Percentiles rank a stretch among this genome's conserved stretches.
Evolutionary conservation across 2,329 filamentous ascomycete genomes (phyloP).

Genomic region (Ophiostoma quercus): DNA sequence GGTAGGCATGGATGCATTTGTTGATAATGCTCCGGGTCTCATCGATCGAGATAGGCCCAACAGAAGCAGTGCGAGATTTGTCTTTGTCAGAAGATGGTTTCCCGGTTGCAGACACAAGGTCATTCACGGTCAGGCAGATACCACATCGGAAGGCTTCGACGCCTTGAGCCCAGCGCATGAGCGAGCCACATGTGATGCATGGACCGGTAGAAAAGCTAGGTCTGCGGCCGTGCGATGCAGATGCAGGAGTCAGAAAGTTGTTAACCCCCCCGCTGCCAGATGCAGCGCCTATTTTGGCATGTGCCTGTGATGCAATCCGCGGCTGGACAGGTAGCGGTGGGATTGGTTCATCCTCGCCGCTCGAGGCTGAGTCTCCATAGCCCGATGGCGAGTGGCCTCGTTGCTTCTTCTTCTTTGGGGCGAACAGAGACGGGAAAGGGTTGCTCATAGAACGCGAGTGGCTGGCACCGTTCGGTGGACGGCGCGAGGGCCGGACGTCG

Average conservation of each 20-base stretch:
- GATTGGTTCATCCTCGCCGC: conserved; percentile 42
- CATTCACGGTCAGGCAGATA: conserved; percentile 79
- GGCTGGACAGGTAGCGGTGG: conserved; percentile 13
- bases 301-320: neutral
- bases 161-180: conserved; percentile 71
- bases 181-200: conserved; percentile 81
- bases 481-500: conserved; percentile 33
- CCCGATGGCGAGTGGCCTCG: conserved; percentile 39
- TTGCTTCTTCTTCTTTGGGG: conserved; percentile 53
- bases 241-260: conserved; percentile 33
- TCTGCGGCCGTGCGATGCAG: conserved; percentile 37
- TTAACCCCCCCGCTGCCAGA: neutral
- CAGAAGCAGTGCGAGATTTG: conserved; percentile 7
- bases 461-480: conserved; percentile 29
- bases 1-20: conserved; percentile 38
- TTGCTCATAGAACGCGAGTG: conserved; percentile 71
- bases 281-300: neutral
- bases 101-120: conserved; percentile 50
- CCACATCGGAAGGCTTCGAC: conserved; percentile 74
- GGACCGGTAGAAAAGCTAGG: conserved; percentile 60
- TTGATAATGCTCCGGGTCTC: conserved; percentile 50
- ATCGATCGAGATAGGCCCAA: conserved; percentile 49
- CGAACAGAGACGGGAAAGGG: conserved; percentile 69
- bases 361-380: conserved; percentile 36
- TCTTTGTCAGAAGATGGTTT: neutral